These are phyloP conservation scores for Tagetes patula DNA, from an alignment of 129 eudicot genomes.

Conservation along the genomic window DNA sequence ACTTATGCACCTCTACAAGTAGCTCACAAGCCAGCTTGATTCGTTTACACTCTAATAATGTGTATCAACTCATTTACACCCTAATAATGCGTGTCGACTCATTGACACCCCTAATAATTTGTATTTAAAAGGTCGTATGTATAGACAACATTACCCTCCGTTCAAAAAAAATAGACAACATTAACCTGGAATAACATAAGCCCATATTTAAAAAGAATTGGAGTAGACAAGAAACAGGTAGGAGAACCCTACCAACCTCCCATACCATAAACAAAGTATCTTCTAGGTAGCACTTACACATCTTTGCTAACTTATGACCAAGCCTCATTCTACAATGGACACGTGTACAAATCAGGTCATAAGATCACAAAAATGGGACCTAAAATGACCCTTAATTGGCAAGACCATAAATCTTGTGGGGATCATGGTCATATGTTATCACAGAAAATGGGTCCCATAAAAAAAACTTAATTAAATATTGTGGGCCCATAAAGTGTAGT, in stretches of 20 bases:
- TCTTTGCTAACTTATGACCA: constrained; percentile 24
- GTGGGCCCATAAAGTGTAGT: constrained; percentile 24
- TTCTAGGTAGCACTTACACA: constrained; percentile 34
- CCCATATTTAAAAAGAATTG: background rate
- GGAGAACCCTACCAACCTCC: constrained; percentile 15
- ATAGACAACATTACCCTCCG: too few species aligned
- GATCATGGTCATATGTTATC: background rate
- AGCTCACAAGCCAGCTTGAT: too few species aligned
- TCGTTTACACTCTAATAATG: too few species aligned
- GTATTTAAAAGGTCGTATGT: too few species aligned
- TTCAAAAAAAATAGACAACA: background rate
- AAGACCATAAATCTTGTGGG: constrained; percentile 25
- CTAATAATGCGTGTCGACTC: too few species aligned
- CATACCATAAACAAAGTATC: constrained; percentile 28
- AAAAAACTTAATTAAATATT: constrained; percentile 22
- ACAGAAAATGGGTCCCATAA: constrained; percentile 18
- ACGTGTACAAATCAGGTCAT: constrained; percentile 29
- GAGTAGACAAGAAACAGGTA: constrained; percentile 3
- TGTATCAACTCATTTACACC: too few species aligned
- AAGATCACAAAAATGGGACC: constrained; percentile 24
- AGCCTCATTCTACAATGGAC: constrained; percentile 20
- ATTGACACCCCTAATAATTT: too few species aligned
- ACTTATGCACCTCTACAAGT: too few species aligned
- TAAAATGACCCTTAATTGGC: constrained; percentile 21
- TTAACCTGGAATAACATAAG: constrained; percentile 19